Percentiles rank a stretch among this genome's conserved stretches.
Conservation (phyloP, 192 early-diverging fungal genomes). For the Helicostylum pulchrum region DNA sequence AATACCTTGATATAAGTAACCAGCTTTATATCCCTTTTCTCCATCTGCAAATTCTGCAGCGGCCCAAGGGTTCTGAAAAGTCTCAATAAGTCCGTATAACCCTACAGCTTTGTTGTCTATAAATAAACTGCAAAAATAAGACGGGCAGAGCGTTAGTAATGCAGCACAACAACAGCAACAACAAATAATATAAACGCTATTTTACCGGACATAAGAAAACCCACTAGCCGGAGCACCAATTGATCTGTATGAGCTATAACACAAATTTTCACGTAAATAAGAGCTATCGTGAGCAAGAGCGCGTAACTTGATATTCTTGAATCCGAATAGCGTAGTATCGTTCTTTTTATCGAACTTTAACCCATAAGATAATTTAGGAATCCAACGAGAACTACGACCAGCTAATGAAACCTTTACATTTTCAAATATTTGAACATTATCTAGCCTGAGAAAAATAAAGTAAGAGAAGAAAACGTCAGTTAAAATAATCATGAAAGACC, state of each 20-base stretch:
- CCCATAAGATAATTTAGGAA: constrained; percentile 12
- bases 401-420: background rate
- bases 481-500: too few species aligned
- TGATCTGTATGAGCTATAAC: background rate
- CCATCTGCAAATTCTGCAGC: constrained; percentile 4
- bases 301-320: constrained; percentile 4
- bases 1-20: constrained; percentile 11
- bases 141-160: background rate
- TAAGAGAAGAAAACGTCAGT: background rate
- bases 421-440: background rate
- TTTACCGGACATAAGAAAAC: constrained; percentile 9
- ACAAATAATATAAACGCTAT: background rate
- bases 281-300: constrained; percentile 10
- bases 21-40: background rate
- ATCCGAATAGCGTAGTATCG: constrained; percentile 4
- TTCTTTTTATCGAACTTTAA: constrained; percentile 5
- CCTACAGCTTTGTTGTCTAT: constrained; percentile 9
- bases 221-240: background rate
- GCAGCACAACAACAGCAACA: too few species aligned
- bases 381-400: constrained; percentile 19
- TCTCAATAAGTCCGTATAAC: constrained; percentile 6
- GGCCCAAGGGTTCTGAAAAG: constrained; percentile 5
- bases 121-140: constrained; percentile 11
- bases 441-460: background rate
- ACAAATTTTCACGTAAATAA: constrained; percentile 11